Evolutionary conservation across 2,329 filamentous ascomycete genomes (phyloP).

Genomic region (Leptographium lundbergii): DNA sequence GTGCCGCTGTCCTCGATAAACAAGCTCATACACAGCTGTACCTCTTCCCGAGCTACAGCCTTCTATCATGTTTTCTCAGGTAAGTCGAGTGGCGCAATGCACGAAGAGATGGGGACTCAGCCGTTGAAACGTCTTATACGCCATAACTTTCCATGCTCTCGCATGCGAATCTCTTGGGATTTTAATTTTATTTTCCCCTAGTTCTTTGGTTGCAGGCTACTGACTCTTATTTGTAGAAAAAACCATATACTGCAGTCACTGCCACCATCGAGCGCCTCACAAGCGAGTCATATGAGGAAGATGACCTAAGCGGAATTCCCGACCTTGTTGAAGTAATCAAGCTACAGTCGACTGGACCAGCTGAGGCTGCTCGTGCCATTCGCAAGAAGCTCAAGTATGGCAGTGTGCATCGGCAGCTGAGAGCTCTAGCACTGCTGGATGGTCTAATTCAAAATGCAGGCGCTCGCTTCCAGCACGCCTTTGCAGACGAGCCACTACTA

Average conservation of each 20-base stretch:
- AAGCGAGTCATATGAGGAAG: conserved; percentile 76
- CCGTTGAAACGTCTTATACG: too few species aligned
- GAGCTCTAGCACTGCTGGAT: conserved; percentile 79
- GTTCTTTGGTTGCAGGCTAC: background rate
- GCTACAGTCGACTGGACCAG: conserved; percentile 73
- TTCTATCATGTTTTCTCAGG: conserved; percentile 5
- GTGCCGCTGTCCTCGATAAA: background rate
- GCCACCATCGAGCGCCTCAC: conserved; percentile 87
- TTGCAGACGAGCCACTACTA: conserved; percentile 82
- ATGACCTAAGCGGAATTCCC: conserved; percentile 82
- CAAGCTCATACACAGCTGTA: background rate
- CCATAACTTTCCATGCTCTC: background rate
- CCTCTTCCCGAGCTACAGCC: background rate
- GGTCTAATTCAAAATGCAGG: conserved; percentile 92
- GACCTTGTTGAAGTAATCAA: conserved; percentile 91
- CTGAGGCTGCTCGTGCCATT: conserved; percentile 81
- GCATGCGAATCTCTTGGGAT: background rate
- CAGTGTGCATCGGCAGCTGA: conserved; percentile 80
- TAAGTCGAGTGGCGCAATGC: background rate
- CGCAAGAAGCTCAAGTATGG: conserved; percentile 99
- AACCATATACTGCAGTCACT: conserved; percentile 87
- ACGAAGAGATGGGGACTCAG: too few species aligned
- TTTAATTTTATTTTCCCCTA: background rate
- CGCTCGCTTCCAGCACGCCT: conserved; percentile 69
- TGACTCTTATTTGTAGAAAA: conserved; percentile 38